phyloP scores from a whole-genome alignment of 2,329 filamentous ascomycete genomes.

The Paracoccidioides lutzii region DNA sequence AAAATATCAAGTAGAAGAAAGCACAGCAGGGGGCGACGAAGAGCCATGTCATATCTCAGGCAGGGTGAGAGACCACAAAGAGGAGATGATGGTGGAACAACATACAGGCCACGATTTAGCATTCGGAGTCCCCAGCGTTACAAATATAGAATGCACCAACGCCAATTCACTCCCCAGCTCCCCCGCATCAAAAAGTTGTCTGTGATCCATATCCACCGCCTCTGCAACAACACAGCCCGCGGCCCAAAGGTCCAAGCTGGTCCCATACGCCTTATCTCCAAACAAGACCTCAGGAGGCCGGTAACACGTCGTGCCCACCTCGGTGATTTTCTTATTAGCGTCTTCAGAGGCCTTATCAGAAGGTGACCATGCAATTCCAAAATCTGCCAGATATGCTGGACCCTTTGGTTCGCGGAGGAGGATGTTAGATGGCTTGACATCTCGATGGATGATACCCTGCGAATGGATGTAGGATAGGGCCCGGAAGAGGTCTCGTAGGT shows the following conservation, averaged over 20 bases:
- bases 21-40: neutral
- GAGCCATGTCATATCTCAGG: too few species aligned
- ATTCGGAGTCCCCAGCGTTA: constrained; percentile 76
- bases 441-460: constrained; percentile 73
- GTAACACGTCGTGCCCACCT: constrained; percentile 88
- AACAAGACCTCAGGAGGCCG: constrained; percentile 84
- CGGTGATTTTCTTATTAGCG: constrained; percentile 60
- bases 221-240: constrained; percentile 76
- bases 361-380: constrained; percentile 80
- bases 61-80: neutral
- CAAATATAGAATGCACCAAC: constrained; percentile 83
- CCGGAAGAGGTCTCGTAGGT: constrained; percentile 56
- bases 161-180: constrained; percentile 87
- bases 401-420: constrained; percentile 55
- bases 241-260: constrained; percentile 77
- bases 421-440: constrained; percentile 87
- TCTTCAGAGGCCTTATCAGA: constrained; percentile 47
- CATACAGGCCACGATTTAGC: constrained; percentile 66
- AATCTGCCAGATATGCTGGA: constrained; percentile 73
- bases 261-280: constrained; percentile 59
- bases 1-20: neutral
- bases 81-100: constrained; percentile 5
- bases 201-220: constrained; percentile 42
- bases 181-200: constrained; percentile 69
- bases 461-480: constrained; percentile 61